Evolutionary conservation across 2,329 filamentous ascomycete species (phyloP).

Genomic region (Fusarium virguliforme): DNA sequence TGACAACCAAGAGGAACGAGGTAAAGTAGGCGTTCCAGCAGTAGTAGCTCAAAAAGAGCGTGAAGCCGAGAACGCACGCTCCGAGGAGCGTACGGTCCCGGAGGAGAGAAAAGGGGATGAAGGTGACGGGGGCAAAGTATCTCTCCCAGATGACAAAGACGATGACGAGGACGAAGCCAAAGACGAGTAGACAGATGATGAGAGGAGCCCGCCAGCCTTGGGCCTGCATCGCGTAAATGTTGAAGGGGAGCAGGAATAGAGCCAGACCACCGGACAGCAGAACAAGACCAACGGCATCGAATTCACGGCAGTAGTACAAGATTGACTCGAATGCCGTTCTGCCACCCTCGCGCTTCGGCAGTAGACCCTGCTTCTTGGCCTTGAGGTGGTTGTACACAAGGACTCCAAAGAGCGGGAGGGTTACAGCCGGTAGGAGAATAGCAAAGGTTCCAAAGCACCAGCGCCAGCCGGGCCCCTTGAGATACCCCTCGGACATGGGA

Average conservation of each 20-base stretch:
- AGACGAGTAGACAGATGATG: conserved; percentile 62
- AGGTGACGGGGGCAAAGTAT: conserved; percentile 49
- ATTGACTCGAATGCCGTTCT: not conserved
- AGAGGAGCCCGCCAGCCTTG: not conserved
- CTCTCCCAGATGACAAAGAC: conserved; percentile 61
- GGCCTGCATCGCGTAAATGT: conserved; percentile 60
- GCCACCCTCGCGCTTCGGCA: not conserved
- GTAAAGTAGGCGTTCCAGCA: conserved; percentile 60
- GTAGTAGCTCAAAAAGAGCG: conserved; percentile 56
- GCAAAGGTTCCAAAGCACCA: conserved; percentile 70
- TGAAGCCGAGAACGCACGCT: conserved; percentile 56
- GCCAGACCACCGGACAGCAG: conserved; percentile 70
- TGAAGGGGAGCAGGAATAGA: conserved; percentile 76
- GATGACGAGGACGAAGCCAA: conserved; percentile 72
- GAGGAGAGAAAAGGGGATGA: conserved; percentile 32
- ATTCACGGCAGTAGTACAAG: conserved; percentile 58
- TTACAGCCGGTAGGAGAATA: conserved; percentile 68
- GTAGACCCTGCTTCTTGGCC: conserved; percentile 41
- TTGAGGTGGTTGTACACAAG: conserved; percentile 45
- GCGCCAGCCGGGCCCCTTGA: conserved; percentile 49
- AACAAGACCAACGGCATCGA: conserved; percentile 71
- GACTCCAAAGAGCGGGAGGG: conserved; percentile 45
- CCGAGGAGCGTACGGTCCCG: conserved; percentile 58
- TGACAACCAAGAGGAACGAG: conserved; percentile 61
- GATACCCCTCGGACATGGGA: conserved; percentile 48